Evolutionary conservation across 352 stramenopile genomes (phyloP).

Genomic region (Phytophthora hybrid): DNA sequence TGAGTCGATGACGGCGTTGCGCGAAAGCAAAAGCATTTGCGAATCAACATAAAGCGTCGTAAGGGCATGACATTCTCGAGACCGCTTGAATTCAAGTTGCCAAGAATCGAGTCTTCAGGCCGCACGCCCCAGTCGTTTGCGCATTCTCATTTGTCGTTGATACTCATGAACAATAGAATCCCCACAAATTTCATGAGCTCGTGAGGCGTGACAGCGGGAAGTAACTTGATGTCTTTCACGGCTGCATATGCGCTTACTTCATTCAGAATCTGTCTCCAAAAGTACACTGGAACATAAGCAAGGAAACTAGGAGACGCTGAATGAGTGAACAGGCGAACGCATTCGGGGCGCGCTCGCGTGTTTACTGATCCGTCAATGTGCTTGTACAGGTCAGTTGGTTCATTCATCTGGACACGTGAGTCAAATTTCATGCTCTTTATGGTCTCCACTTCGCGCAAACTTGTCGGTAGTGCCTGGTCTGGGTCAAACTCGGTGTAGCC

Average conservation of each 20-base stretch:
- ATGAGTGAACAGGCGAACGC: neutral
- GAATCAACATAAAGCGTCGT: neutral
- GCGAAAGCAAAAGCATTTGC: constrained; percentile 31
- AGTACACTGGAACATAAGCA: neutral
- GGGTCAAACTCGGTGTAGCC: neutral
- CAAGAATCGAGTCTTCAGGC: neutral
- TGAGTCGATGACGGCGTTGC: neutral
- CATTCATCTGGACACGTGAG: neutral
- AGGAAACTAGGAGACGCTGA: neutral
- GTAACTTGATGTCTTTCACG: neutral
- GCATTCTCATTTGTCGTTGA: neutral
- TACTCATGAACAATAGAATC: neutral
- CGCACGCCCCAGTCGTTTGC: neutral
- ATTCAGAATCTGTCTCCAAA: neutral
- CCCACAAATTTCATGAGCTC: neutral
- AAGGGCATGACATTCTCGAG: neutral
- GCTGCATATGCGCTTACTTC: neutral
- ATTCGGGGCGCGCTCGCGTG: neutral
- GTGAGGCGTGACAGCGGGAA: neutral
- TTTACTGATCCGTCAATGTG: neutral
- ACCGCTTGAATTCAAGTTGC: neutral
- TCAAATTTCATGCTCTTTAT: neutral
- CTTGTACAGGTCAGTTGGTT: neutral
- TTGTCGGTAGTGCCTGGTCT: neutral
- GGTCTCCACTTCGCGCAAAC: neutral